phyloP scores from a whole-genome alignment of 768 basidiomycete species.

The Boletus barrowsii region DNA sequence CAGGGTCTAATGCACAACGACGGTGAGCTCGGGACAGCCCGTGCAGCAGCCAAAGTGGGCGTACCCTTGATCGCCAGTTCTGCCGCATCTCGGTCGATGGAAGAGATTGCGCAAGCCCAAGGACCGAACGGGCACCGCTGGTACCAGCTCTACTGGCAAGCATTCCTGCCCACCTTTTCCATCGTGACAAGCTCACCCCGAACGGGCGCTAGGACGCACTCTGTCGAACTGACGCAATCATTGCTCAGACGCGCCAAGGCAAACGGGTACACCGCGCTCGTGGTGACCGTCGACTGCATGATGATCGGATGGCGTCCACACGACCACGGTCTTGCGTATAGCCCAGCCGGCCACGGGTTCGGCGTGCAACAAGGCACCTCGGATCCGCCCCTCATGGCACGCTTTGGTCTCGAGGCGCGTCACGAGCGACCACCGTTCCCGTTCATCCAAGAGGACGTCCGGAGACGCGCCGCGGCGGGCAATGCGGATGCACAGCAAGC shows the following conservation, averaged over 20 bases:
- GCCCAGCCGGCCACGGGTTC: constrained; percentile 35
- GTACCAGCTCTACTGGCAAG: constrained; percentile 49
- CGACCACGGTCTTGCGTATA: constrained; percentile 39
- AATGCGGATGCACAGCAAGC: constrained; percentile 30
- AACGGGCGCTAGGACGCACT: constrained; percentile 32
- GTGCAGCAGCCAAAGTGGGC: constrained; percentile 43
- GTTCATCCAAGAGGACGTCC: constrained; percentile 31
- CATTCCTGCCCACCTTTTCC: neutral
- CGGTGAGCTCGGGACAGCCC: constrained; percentile 45
- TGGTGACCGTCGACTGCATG: constrained; percentile 46
- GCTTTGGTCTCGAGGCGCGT: constrained; percentile 28
- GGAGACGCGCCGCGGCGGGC: constrained; percentile 24
- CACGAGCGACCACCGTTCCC: constrained; percentile 34
- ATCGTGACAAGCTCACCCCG: neutral
- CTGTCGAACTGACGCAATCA: constrained; percentile 37
- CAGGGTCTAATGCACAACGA: constrained; percentile 45
- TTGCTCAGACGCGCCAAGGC: constrained; percentile 42
- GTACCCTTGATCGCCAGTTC: constrained; percentile 37
- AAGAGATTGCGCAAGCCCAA: constrained; percentile 46
- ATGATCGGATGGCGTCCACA: constrained; percentile 44
- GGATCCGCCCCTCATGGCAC: constrained; percentile 48
- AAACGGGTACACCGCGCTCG: constrained; percentile 40
- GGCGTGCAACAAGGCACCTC: constrained; percentile 41
- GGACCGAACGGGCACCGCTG: constrained; percentile 41
- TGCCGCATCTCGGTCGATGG: constrained; percentile 43